phyloP scores from a whole-genome alignment of 805 yeast genomes.

The Teunomyces funiuensis region DNA sequence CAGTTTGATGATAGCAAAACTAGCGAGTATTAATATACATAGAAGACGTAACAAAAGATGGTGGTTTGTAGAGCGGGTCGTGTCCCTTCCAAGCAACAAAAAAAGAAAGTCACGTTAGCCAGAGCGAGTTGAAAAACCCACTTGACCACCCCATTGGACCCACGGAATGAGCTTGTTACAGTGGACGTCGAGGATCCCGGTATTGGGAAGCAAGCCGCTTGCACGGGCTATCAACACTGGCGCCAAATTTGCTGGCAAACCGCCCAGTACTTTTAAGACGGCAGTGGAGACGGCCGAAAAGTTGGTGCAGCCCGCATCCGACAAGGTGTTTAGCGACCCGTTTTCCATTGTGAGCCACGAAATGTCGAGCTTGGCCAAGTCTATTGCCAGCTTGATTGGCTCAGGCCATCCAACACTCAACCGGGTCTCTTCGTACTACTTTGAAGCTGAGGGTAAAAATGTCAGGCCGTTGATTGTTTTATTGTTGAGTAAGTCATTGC shows the following conservation, averaged over 20 bases:
- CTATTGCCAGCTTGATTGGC: slow-evolving; percentile 84
- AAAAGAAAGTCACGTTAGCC: background rate
- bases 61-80: background rate
- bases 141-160: background rate
- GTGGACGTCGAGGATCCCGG: slow-evolving; percentile 1
- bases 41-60: background rate
- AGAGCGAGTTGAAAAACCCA: background rate
- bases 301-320: slow-evolving; percentile 60
- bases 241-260: background rate
- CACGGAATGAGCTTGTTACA: slow-evolving; percentile 1
- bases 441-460: slow-evolving; percentile 94
- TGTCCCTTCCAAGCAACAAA: slow-evolving; percentile 4
- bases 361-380: slow-evolving; percentile 84
- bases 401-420: slow-evolving; percentile 92
- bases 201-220: background rate
- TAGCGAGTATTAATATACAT: slow-evolving; percentile 19
- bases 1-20: background rate
- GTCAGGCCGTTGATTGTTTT: slow-evolving; percentile 89
- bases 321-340: slow-evolving; percentile 67
- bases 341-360: slow-evolving; percentile 88
- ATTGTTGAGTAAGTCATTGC: slow-evolving; percentile 76
- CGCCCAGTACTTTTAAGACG: slow-evolving; percentile 30
- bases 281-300: slow-evolving; percentile 75
- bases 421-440: slow-evolving; percentile 90
- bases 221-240: background rate